Evolutionary conservation across 805 yeast species (phyloP), one percentile per base, ranked within the genome.

Genomic region (Brettanomyces sp.): DNA sequence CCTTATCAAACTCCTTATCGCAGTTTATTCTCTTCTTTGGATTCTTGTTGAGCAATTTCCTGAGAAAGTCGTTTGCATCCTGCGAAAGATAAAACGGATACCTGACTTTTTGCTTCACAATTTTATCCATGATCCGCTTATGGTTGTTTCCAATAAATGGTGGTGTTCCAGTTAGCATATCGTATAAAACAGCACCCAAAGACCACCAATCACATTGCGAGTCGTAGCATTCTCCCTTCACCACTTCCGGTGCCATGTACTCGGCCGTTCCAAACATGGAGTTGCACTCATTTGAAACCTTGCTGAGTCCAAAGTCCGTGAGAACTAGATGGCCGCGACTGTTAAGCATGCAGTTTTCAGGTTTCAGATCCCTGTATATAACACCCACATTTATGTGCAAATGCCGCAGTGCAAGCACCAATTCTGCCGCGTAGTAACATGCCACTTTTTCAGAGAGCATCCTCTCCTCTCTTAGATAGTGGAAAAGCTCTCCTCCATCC

Each of bases 161-260:
- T 0, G 96, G 95, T 42, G 80, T 73, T 0, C 96, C 96, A 0
- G 90, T 82, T 43, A 88, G 68, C 74, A 88, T 73, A 60, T 89
- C 95, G 56, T 67, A 85, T 42, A 82, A 67, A 5, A 88, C 82
- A 41, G 95, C 84, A 0, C 96, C 96, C 33, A 89, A 65, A 0
- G 95, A 86, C 88, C 95, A 88, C 85, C 95, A 87, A 61, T 88
- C 96, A 42, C 89, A 93, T 32, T 79, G 73, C 45, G 77, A 82
- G 54, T 83, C 88, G 61, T 88, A 89, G 14, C 79, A 77, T 53
- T 80, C 75, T 22, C 95, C 95, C 47, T 74, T 77, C 25, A 88
- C 67, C 32, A 89, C 82, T 60, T 88, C 96, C 3, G 96, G 96
- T 0, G 96, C 96, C 80, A 88, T 84, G 55, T 84, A 84, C 57